phyloP scores from a whole-genome alignment of 169 alveolate genomes.

The Plasmodium cynomolgi region DNA sequence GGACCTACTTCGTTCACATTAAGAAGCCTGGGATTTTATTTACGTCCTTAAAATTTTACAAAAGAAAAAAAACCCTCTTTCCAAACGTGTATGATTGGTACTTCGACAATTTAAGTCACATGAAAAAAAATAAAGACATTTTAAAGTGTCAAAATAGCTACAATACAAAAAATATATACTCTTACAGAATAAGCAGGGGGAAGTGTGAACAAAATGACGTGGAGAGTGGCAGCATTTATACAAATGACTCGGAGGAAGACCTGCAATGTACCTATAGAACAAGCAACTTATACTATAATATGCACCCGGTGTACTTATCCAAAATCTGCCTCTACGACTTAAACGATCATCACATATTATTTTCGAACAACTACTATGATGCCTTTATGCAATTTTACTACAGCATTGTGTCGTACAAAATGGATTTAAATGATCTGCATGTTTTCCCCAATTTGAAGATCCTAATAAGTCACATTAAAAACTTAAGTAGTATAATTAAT shows the following conservation, averaged over 20 bases:
- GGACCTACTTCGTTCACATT: slow-evolving; percentile 70
- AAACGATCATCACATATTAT: slow-evolving; percentile 61
- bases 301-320: slow-evolving; percentile 68
- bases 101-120: slow-evolving; percentile 60
- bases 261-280: slow-evolving; percentile 51
- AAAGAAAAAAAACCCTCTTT: slow-evolving; percentile 51
- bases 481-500: slow-evolving; percentile 59
- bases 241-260: slow-evolving; percentile 29
- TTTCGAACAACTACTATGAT: slow-evolving; percentile 65
- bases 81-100: slow-evolving; percentile 75
- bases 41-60: slow-evolving; percentile 72
- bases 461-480: slow-evolving; percentile 63
- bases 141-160: slow-evolving; percentile 37
- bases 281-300: slow-evolving; percentile 59
- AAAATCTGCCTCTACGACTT: slow-evolving; percentile 73
- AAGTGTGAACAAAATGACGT: slow-evolving; percentile 3
- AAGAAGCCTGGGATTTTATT: slow-evolving; percentile 71
- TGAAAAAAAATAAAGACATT: slow-evolving; percentile 63
- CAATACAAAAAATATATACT: slow-evolving; percentile 53
- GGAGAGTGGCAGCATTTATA: slow-evolving; percentile 49
- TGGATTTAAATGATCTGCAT: slow-evolving; percentile 51
- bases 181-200: slow-evolving; percentile 40
- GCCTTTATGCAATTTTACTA: slow-evolving; percentile 71
- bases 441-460: slow-evolving; percentile 69
- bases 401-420: slow-evolving; percentile 59